These are phyloP conservation scores for Dactylellina sp. DNA, from an alignment of 2,329 filamentous ascomycete genomes.

Conservation along the genomic window DNA sequence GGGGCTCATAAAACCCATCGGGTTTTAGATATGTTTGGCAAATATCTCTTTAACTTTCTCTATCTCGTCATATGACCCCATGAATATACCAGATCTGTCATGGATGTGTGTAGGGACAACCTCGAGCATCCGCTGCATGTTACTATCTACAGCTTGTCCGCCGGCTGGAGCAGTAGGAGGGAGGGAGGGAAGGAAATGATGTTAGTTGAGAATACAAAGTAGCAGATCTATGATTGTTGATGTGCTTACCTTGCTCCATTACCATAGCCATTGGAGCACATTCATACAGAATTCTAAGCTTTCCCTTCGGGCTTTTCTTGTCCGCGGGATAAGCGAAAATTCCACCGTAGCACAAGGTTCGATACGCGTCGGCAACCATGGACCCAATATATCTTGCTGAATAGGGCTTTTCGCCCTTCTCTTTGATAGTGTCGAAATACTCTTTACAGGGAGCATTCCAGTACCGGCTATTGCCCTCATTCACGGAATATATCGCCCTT, in stretches of 20 bases:
- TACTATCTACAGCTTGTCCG: constrained; percentile 89
- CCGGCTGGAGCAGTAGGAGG: constrained; percentile 72
- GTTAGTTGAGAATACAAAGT: neutral
- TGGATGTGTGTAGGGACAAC: constrained; percentile 93
- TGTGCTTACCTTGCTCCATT: constrained; percentile 88
- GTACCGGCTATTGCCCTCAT: constrained; percentile 97
- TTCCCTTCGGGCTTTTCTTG: constrained; percentile 98
- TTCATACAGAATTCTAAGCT: constrained; percentile 96
- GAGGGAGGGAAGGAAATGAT: neutral
- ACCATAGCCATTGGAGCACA: constrained; percentile 99
- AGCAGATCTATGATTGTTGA: constrained; percentile 5
- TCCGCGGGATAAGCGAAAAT: constrained; percentile 98
- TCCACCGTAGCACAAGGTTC: constrained; percentile 92
- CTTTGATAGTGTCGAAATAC: constrained; percentile 91
- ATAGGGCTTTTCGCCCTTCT: constrained; percentile 83
- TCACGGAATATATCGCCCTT: constrained; percentile 93
- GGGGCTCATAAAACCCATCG: no score
- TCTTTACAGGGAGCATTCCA: constrained; percentile 88
- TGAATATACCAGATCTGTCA: constrained; percentile 93
- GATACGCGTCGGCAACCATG: constrained; percentile 99
- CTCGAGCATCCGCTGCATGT: constrained; percentile 89
- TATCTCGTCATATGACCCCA: constrained; percentile 93
- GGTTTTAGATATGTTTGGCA: constrained; percentile 70
- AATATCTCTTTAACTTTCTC: constrained; percentile 92
- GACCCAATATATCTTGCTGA: constrained; percentile 93